Base-by-base conservation (phyloP, 2,329 filamentous ascomycete genomes). In the Leptosphaerulina australis region DNA sequence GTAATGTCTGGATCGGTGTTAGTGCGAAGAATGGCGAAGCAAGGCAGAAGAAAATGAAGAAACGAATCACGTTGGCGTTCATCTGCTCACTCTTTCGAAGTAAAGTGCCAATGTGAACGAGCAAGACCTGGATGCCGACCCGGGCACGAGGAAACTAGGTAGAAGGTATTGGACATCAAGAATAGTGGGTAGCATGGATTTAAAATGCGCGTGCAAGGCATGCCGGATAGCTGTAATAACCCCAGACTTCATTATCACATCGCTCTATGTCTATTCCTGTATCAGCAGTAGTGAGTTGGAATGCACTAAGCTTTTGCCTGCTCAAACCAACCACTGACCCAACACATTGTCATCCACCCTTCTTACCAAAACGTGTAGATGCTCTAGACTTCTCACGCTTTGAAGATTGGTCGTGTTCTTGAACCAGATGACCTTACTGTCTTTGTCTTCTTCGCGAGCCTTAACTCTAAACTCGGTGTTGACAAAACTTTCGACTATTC, bases 321-420 rank as follows among this genome's bases (percentile, higher is more conserved):
- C 11, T 39, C 25, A 51, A 8, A 45, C 36, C 30, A 51, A 21
- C 48, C 48, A 51, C n/a, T 41, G 31, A 30, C 51, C 45, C 55
- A 70, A 41, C 2, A 68, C 54, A 17, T 60, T 78, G 14, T 92
- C 62, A 83, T 88, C 65, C 84, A 89, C 58, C 81, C 91, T 34
- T 85, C 87, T 52, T 81, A 85, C 55, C 84, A 87, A 18, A 83
- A 94, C 37, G 90, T 96, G 69, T 82, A 88, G 46, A 84, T 86
- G 5, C 88, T 91, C 69, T 88, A 91, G 72, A 81, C 84, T 45
- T 44, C 82, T 72, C 35, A 87, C 82, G 59, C 82, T 85, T 69
- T 86, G 83, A 68, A 86, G 61, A 28, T 77, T 77, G 7, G 79
- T 79, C 76, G 82, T 84, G 59, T 86, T 87, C 76, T 85, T 86